phyloP scores from a whole-genome alignment of 129 eudicot species.

The Oenanthe sinensis region DNA sequence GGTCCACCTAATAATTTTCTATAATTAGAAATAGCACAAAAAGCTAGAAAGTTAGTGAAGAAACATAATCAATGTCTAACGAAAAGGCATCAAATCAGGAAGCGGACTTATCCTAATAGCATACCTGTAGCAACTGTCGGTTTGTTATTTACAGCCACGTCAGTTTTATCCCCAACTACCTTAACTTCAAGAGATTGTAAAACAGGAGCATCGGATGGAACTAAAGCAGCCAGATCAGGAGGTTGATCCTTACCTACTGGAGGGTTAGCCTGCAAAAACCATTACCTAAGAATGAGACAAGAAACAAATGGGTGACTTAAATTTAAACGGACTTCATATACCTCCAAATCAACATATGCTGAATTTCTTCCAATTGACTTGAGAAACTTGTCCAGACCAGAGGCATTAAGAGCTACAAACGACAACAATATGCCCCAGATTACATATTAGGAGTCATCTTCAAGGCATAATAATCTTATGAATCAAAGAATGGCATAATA shows the following conservation, averaged over 20 bases:
- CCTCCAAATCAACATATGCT: constrained; percentile 88
- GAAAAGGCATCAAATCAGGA: not conserved
- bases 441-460: not conserved
- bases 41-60: not conserved
- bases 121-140: constrained; percentile 36
- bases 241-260: constrained; percentile 91
- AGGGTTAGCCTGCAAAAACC: constrained; percentile 65
- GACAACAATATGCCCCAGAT: constrained; percentile 11
- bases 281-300: not conserved
- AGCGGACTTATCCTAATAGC: not conserved
- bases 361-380: constrained; percentile 67
- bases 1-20: not conserved
- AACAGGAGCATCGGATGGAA: constrained; percentile 57
- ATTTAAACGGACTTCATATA: constrained; percentile 14
- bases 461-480: not conserved
- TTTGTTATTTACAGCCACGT: constrained; percentile 21
- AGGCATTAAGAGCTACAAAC: constrained; percentile 51
- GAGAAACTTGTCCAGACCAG: constrained; percentile 66
- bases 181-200: constrained; percentile 28
- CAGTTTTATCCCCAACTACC: constrained; percentile 30
- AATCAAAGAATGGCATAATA: not conserved
- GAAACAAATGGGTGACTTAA: not conserved
- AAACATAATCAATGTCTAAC: not conserved
- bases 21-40: not conserved
- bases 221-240: constrained; percentile 80